These are phyloP conservation scores for Coelastrella sp. DNA, from an alignment of 139 green algal genomes.

Conservation along the genomic window DNA sequence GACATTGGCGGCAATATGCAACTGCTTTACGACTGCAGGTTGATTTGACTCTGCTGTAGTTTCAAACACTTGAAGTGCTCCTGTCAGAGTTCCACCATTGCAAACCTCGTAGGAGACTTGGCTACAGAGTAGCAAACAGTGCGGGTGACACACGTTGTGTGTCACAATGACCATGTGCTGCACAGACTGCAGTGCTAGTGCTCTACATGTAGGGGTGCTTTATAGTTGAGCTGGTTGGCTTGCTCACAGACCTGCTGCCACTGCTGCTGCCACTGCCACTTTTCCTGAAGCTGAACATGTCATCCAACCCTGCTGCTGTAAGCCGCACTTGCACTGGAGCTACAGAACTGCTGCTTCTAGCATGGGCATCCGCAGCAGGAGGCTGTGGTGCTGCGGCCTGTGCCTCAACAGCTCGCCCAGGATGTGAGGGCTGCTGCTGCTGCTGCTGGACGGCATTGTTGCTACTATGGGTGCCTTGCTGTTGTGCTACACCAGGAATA, in stretches of 20 bases:
- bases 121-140: too few species aligned
- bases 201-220: slow-evolving; percentile 23
- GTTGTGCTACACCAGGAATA: not conserved
- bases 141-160: too few species aligned
- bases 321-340: not conserved
- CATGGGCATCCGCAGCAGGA: not conserved
- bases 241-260: slow-evolving; percentile 1
- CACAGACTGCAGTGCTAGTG: too few species aligned
- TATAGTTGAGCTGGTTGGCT: not conserved
- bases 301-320: not conserved
- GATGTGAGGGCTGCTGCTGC: not conserved
- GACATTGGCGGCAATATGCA: too few species aligned
- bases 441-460: not conserved
- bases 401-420: not conserved
- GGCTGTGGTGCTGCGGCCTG: not conserved
- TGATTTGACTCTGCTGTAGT: too few species aligned
- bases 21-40: too few species aligned
- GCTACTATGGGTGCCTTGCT: not conserved
- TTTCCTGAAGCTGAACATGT: slow-evolving; percentile 42
- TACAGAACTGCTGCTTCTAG: not conserved
- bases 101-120: too few species aligned
- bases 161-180: too few species aligned
- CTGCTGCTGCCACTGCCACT: not conserved
- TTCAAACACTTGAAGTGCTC: too few species aligned
- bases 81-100: too few species aligned